phyloP scores from a whole-genome alignment of 805 yeast species.

The Barnettozyma wickerhamii region DNA sequence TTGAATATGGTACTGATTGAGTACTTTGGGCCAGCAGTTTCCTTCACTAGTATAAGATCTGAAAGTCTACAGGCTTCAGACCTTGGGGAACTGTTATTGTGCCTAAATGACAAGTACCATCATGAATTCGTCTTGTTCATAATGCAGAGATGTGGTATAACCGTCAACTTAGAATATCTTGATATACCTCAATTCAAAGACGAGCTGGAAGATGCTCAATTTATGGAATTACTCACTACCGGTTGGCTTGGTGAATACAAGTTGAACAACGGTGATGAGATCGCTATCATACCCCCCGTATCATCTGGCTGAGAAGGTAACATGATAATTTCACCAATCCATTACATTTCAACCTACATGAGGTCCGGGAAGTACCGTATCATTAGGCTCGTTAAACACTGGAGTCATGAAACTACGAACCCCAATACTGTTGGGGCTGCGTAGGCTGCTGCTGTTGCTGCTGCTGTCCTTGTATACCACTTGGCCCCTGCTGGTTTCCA shows the following conservation, averaged over 20 bases:
- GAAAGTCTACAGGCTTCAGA: no score
- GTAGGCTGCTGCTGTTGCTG: slow-evolving; percentile 14
- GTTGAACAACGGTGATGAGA: slow-evolving; percentile 11
- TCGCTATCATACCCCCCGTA: slow-evolving; percentile 22
- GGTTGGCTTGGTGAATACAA: neutral
- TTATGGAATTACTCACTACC: neutral
- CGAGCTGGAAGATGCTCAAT: neutral
- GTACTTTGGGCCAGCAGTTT: no score
- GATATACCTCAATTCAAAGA: slow-evolving; percentile 4
- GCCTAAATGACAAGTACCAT: neutral
- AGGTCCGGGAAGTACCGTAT: no score
- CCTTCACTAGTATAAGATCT: no score
- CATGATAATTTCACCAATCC: neutral
- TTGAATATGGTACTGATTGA: no score
- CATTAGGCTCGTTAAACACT: no score
- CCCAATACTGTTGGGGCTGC: slow-evolving; percentile 13
- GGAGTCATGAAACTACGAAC: no score
- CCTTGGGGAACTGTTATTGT: slow-evolving; percentile 2
- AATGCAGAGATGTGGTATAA: slow-evolving; percentile 13
- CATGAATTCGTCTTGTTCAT: slow-evolving; percentile 10
- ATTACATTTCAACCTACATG: no score
- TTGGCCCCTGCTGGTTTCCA: slow-evolving; percentile 8
- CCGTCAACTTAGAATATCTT: slow-evolving; percentile 17
- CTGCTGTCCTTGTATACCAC: neutral
- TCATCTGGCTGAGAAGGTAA: slow-evolving; percentile 13